These are phyloP conservation scores for Talaromyces verruculosus DNA, from an alignment of 2,329 filamentous ascomycete species.

Conservation along the genomic window DNA sequence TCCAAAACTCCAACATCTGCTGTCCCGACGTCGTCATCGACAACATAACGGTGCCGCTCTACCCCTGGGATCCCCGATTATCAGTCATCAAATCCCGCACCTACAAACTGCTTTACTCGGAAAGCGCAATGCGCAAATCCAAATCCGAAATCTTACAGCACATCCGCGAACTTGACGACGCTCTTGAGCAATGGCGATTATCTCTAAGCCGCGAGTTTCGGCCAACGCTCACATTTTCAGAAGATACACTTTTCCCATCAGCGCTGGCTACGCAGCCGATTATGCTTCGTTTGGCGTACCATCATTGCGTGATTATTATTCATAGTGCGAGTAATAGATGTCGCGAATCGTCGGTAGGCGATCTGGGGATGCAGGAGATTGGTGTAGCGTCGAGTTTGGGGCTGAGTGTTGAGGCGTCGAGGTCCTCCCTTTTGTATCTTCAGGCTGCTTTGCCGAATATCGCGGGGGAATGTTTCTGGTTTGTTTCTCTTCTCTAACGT, in stretches of 20 bases:
- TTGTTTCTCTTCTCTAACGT: background rate
- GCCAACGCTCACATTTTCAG: background rate
- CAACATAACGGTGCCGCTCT: background rate
- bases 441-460: background rate
- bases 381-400: background rate
- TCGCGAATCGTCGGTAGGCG: background rate
- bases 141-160: background rate
- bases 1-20: background rate
- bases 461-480: background rate
- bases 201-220: background rate
- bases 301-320: background rate
- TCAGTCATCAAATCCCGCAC: background rate
- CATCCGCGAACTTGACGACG: background rate
- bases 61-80: background rate
- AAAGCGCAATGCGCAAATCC: background rate
- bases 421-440: background rate
- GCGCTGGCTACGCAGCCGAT: background rate
- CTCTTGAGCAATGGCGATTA: background rate
- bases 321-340: background rate
- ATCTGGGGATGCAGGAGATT: background rate
- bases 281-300: background rate
- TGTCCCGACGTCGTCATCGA: background rate
- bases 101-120: background rate
- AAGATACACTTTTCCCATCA: conserved; percentile 3
- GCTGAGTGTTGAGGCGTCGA: background rate